These are phyloP conservation scores for Pichia paraexigua DNA, from an alignment of 805 yeast genomes.

Conservation along the genomic window DNA sequence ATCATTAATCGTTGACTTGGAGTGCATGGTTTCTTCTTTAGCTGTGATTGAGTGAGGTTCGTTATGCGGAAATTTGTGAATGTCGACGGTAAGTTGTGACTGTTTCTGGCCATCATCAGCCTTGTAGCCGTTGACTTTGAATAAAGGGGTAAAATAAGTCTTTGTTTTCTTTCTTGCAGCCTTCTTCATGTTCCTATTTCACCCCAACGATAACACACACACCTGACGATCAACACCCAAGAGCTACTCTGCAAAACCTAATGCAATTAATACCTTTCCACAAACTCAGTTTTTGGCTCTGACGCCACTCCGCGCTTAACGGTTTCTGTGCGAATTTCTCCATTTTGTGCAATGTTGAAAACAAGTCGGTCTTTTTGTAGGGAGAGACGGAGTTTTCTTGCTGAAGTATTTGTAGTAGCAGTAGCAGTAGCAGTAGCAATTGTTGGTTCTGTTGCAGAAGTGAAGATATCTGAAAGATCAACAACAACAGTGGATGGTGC, in stretches of 20 bases:
- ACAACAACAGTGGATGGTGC: background rate
- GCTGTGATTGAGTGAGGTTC: background rate
- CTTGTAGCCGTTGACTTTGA: slow-evolving; percentile 15
- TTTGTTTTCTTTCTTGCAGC: slow-evolving; percentile 1
- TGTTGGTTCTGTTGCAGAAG: background rate
- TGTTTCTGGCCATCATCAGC: slow-evolving; percentile 28
- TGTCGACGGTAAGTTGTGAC: slow-evolving; percentile 24
- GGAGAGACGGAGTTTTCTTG: background rate
- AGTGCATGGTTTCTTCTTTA: background rate
- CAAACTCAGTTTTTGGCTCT: background rate
- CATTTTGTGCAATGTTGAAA: background rate
- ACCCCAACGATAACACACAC: background rate
- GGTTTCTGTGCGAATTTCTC: background rate
- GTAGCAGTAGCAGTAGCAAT: background rate
- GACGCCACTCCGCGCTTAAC: background rate
- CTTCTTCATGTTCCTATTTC: background rate
- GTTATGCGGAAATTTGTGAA: slow-evolving; percentile 8
- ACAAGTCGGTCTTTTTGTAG: background rate
- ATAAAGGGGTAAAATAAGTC: slow-evolving; percentile 1
- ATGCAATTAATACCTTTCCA: background rate
- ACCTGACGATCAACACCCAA: too few species aligned
- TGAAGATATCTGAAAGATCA: background rate
- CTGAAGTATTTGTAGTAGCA: background rate
- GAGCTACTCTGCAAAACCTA: too few species aligned
- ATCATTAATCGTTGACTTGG: slow-evolving; percentile 1